Evolutionary conservation across 2,329 filamentous ascomycete genomes (phyloP).

Genomic region (Fusarium dlaminii): DNA sequence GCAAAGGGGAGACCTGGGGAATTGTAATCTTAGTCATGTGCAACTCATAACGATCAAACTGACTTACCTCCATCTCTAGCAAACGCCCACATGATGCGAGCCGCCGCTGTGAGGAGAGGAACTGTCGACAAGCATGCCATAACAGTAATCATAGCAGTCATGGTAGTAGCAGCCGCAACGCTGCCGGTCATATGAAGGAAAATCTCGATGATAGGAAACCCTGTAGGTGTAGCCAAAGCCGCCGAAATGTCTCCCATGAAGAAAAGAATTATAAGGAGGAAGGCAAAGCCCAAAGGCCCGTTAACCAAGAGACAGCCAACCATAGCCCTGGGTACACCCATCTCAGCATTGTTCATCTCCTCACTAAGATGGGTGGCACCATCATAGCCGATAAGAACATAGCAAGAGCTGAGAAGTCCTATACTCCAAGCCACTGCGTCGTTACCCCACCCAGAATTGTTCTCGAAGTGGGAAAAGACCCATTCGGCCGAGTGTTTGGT

Average conservation of each 20-base stretch:
- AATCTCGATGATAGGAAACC: constrained; percentile 32
- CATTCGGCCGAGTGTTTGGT: constrained; percentile 16
- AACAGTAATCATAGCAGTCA: constrained; percentile 3
- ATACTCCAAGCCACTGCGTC: constrained; percentile 31
- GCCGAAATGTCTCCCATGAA: constrained; percentile 24
- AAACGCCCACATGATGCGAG: constrained; percentile 35
- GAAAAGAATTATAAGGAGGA: constrained; percentile 21
- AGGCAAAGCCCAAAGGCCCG: constrained; percentile 15
- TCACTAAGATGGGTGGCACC: constrained; percentile 32
- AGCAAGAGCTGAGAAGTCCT: constrained; percentile 33
- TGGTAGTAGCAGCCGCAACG: neutral
- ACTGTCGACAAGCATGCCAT: constrained; percentile 28
- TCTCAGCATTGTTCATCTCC: constrained; percentile 28
- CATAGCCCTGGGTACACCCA: constrained; percentile 24
- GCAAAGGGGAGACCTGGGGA: constrained; percentile 29
- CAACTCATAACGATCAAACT: fast-evolving
- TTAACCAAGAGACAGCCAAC: constrained; percentile 21
- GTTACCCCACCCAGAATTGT: constrained; percentile 30
- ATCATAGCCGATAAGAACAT: constrained; percentile 29
- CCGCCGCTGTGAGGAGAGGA: constrained; percentile 20
- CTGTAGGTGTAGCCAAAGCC: constrained; percentile 6
- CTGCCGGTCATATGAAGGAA: constrained; percentile 16
- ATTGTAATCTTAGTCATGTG: neutral
- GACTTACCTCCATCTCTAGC: constrained; percentile 25
- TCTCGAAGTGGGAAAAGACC: constrained; percentile 26